phyloP scores from a whole-genome alignment of 352 stramenopile species.

The Pythium vanterpoolii region DNA sequence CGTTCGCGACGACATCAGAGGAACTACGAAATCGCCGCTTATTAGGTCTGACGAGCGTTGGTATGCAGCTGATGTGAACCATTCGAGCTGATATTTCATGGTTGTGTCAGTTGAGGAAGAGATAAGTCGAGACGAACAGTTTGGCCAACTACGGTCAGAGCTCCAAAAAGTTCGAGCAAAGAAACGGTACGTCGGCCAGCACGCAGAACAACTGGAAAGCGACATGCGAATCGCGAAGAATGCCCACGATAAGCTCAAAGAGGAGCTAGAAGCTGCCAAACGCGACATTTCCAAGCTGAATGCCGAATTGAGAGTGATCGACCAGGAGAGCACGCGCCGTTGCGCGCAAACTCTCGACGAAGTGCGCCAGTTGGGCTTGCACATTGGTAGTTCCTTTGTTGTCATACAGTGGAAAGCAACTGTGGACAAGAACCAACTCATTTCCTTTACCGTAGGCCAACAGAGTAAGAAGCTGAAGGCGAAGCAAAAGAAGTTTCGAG shows the following conservation, averaged over 20 bases:
- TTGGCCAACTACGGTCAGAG: constrained; percentile 24
- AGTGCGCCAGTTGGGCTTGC: background rate
- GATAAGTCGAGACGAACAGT: constrained; percentile 20
- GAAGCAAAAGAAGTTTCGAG: constrained; percentile 30
- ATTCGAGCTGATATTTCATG: background rate
- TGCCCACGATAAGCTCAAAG: background rate
- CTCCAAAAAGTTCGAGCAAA: constrained; percentile 47
- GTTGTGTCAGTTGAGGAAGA: constrained; percentile 11
- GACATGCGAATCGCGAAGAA: constrained; percentile 21
- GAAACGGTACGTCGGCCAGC: constrained; percentile 32
- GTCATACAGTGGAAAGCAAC: background rate
- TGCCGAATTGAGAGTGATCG: background rate
- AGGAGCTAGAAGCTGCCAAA: background rate
- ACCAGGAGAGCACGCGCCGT: constrained; percentile 3
- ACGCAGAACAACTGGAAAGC: constrained; percentile 29
- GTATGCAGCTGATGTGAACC: background rate
- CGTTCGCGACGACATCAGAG: background rate
- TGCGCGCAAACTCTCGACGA: background rate
- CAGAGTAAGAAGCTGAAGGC: constrained; percentile 19
- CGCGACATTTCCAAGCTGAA: background rate
- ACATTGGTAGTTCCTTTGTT: background rate
- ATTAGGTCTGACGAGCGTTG: background rate
- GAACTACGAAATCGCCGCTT: background rate
- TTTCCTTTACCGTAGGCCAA: constrained; percentile 14
- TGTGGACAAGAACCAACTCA: background rate